Conservation (phyloP, 2,329 filamentous ascomycete species). For the Tolypocladium inflatum region DNA sequence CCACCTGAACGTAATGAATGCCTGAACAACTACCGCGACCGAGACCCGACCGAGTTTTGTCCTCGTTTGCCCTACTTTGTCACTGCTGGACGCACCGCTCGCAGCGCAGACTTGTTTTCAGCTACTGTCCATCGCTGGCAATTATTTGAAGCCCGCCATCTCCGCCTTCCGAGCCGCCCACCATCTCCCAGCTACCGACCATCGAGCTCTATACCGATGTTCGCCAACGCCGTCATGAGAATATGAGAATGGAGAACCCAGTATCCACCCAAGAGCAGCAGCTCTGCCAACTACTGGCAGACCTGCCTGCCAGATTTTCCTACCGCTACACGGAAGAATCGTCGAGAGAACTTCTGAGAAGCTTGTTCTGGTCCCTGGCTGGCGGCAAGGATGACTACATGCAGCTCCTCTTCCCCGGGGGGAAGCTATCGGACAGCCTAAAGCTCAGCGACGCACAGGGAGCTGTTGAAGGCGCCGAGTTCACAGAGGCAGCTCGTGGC, state of each 20-base stretch:
- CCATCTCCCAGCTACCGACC: neutral
- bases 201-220: neutral
- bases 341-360: slow-evolving; percentile 60
- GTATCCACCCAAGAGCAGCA: slow-evolving; percentile 65
- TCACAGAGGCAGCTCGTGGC: slow-evolving; percentile 81
- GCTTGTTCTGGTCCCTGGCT: slow-evolving; percentile 81
- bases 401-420: slow-evolving; percentile 71
- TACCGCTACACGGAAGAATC: slow-evolving; percentile 70
- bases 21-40: neutral
- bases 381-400: slow-evolving; percentile 67
- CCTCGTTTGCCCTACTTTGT: neutral
- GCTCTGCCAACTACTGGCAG: slow-evolving; percentile 74
- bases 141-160: neutral
- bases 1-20: neutral
- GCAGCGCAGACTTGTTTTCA: too few species aligned
- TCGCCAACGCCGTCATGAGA: slow-evolving; percentile 15
- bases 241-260: slow-evolving; percentile 36
- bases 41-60: neutral
- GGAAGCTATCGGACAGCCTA: slow-evolving; percentile 55
- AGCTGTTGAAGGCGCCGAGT: slow-evolving; percentile 88
- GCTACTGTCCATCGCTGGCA: neutral
- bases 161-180: neutral
- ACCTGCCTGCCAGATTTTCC: slow-evolving; percentile 62
- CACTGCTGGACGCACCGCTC: neutral
- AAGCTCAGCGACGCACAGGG: slow-evolving; percentile 83